These are phyloP conservation scores for Lichtheimia ramosa DNA, from an alignment of 371 early-diverging fungal species.

Conservation along the genomic window DNA sequence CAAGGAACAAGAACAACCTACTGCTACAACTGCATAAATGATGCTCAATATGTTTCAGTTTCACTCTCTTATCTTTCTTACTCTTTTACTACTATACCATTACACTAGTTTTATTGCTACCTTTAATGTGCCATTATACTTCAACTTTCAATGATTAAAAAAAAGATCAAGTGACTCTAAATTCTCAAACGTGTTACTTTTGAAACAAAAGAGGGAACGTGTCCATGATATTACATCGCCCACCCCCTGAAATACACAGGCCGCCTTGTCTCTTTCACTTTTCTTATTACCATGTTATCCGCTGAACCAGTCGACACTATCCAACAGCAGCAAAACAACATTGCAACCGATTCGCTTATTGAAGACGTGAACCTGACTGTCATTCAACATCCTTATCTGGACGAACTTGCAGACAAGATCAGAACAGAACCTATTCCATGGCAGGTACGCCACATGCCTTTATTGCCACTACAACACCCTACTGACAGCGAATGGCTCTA, in stretches of 20 bases:
- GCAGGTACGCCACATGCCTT: conserved; percentile 58
- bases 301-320: conserved; percentile 13
- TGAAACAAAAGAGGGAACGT: conserved; percentile 4
- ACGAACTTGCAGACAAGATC: conserved; percentile 69
- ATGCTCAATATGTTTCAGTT: background rate
- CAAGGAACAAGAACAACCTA: conserved; percentile 6
- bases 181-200: background rate
- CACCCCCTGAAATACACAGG: background rate
- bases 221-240: background rate
- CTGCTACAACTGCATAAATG: conserved; percentile 5
- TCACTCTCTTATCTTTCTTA: background rate
- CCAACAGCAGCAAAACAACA: conserved; percentile 9
- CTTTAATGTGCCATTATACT: background rate
- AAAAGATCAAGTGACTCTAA: background rate
- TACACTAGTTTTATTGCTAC: background rate
- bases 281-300: conserved; percentile 34
- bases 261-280: conserved; percentile 21
- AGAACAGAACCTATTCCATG: conserved; percentile 81
- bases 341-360: conserved; percentile 9
- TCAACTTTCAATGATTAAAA: background rate
- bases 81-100: background rate
- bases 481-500: background rate
- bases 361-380: conserved; percentile 60
- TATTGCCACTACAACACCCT: no score
- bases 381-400: conserved; percentile 80